Evolutionary conservation across 305 asterid genomes (phyloP).

Genomic region (Ajuga reptans): DNA sequence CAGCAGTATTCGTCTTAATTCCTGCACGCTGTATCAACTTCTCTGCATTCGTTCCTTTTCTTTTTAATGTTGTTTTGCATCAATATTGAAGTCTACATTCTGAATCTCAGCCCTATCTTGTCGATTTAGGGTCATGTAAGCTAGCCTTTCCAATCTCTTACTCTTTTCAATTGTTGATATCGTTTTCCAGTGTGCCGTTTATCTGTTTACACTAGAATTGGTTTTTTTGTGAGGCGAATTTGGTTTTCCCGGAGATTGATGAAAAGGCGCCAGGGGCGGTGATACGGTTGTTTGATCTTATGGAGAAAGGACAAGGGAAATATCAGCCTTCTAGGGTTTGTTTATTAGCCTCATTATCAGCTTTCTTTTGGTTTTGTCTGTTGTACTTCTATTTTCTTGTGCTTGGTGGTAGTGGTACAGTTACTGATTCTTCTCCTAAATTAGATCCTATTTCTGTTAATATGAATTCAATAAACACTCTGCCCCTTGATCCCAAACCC

Average conservation of each 20-base stretch:
- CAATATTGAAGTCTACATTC: no score
- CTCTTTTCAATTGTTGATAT: no score
- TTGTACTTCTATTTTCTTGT: constrained; percentile 50
- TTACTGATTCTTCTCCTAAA: constrained; percentile 22
- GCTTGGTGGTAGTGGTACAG: constrained; percentile 30
- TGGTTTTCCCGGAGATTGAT: neutral
- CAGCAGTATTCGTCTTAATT: no score
- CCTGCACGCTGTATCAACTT: neutral
- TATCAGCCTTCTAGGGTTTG: constrained; percentile 44
- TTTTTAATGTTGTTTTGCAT: no score
- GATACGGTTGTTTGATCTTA: constrained; percentile 25
- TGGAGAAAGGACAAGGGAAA: constrained; percentile 60
- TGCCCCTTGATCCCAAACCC: neutral
- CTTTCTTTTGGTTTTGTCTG: constrained; percentile 56
- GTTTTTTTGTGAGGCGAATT: constrained; percentile 10
- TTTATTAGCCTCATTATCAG: constrained; percentile 43
- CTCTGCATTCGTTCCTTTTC: neutral
- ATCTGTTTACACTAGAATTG: neutral
- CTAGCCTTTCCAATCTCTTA: no score
- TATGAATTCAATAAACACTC: no score
- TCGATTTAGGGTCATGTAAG: constrained; percentile 5
- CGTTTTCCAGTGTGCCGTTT: neutral
- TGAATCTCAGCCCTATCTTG: neutral
- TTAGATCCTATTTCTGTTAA: no score
- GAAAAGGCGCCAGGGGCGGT: no score